Conservation (phyloP, 805 yeast genomes). For the Kodamaea hsintzibuensis region DNA sequence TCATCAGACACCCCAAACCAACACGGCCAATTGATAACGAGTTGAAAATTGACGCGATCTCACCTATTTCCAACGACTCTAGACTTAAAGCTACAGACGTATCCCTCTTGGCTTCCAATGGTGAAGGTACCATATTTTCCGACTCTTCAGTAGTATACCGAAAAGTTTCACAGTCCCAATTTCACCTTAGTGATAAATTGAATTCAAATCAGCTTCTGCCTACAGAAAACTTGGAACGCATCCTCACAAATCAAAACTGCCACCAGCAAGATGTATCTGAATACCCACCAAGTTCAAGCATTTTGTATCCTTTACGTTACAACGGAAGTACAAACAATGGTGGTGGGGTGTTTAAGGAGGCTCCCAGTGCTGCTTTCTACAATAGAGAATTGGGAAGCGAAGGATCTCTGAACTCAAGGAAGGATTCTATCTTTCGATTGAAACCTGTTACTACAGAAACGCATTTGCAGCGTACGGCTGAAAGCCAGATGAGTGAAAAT, state of each 20-base stretch:
- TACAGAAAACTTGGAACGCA: background rate
- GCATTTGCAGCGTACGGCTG: background rate
- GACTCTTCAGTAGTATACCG: background rate
- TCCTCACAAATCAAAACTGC: background rate
- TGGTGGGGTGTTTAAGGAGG: conserved; percentile 17
- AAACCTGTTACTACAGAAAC: background rate
- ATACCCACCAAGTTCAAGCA: conserved; percentile 3
- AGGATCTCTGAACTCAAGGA: background rate
- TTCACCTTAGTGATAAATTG: background rate
- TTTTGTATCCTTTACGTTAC: conserved; percentile 17
- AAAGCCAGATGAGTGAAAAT: background rate
- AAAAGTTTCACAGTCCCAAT: background rate
- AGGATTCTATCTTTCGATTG: conserved; percentile 1
- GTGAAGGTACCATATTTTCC: background rate
- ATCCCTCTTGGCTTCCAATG: background rate
- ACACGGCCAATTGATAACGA: background rate
- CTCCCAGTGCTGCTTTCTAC: conserved; percentile 7
- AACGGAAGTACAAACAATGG: conserved; percentile 3
- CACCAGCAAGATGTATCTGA: background rate
- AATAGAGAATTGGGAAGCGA: background rate
- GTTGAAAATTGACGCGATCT: conserved; percentile 6
- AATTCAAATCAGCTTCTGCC: background rate
- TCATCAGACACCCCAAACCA: background rate
- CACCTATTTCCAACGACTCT: conserved; percentile 2
- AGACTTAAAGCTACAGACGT: background rate